Conservation (phyloP, 208 protist genomes). For the Acanthamoeba lugdunensis region DNA sequence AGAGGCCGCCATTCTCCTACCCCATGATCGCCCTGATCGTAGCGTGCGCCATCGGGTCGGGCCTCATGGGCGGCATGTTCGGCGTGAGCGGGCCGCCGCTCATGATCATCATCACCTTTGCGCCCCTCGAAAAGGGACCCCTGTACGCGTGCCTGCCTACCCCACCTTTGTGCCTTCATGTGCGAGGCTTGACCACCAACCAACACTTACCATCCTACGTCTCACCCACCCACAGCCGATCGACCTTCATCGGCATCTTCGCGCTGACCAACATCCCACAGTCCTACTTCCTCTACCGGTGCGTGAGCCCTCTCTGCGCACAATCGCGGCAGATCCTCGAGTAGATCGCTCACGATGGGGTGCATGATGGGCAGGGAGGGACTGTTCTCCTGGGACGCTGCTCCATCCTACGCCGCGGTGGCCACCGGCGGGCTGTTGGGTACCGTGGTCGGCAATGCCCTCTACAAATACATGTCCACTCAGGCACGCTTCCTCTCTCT, state of each 20-base stretch:
- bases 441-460: background rate
- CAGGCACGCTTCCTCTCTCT: background rate
- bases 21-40: constrained; percentile 11
- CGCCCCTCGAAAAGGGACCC: constrained; percentile 32
- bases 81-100: constrained; percentile 13
- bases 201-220: background rate
- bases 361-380: background rate
- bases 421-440: background rate
- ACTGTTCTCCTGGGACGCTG: constrained; percentile 7
- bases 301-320: background rate
- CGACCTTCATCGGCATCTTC: constrained; percentile 29
- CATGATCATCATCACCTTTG: constrained; percentile 46
- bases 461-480: constrained; percentile 35
- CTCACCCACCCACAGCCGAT: background rate
- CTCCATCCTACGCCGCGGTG: constrained; percentile 1
- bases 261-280: constrained; percentile 16
- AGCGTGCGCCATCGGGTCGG: background rate
- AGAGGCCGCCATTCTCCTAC: background rate
- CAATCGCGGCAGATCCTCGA: background rate
- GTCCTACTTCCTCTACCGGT: constrained; percentile 19
- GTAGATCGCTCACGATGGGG: too few relatives aligned
- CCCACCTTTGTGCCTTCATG: background rate
- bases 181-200: background rate
- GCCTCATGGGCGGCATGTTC: constrained; percentile 28
- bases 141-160: background rate